Evolutionary conservation across 2,329 filamentous ascomycete genomes (phyloP).

Genomic region (Ceratocystis alfenasii): DNA sequence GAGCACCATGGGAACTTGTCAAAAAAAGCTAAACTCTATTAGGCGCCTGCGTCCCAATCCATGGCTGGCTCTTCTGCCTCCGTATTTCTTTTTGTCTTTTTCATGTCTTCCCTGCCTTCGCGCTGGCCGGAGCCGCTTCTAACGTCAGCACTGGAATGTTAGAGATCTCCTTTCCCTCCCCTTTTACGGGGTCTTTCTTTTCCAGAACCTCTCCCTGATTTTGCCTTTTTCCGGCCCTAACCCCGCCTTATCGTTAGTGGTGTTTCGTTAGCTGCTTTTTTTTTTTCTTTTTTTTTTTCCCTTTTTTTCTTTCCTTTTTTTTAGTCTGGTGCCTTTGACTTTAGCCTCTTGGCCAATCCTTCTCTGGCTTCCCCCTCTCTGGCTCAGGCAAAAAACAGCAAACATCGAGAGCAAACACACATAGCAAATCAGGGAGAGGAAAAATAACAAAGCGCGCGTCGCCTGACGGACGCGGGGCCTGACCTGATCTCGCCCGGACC

Average conservation of each 20-base stretch:
- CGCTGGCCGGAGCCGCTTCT: background rate
- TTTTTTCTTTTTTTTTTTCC: background rate
- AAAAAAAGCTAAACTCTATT: conserved; percentile 5
- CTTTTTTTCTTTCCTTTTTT: no score
- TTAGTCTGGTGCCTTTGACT: background rate
- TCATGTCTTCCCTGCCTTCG: conserved; percentile 1
- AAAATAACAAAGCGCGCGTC: no score
- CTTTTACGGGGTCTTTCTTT: background rate
- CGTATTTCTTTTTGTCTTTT: conserved; percentile 2
- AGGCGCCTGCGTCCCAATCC: background rate
- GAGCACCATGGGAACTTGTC: background rate
- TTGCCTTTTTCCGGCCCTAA: background rate
- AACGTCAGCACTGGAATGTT: background rate
- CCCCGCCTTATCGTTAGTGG: background rate
- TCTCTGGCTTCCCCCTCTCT: no score
- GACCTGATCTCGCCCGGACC: no score
- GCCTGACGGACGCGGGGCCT: no score
- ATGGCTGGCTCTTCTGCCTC: background rate
- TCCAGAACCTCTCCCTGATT: background rate
- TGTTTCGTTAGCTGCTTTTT: background rate
- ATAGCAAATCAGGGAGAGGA: no score
- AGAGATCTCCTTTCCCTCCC: background rate
- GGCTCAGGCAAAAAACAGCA: no score
- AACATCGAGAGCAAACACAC: no score
- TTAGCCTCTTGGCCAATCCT: no score